These are phyloP conservation scores for Volutella citrinella DNA, from an alignment of 2,329 filamentous ascomycete species.

Conservation along the genomic window DNA sequence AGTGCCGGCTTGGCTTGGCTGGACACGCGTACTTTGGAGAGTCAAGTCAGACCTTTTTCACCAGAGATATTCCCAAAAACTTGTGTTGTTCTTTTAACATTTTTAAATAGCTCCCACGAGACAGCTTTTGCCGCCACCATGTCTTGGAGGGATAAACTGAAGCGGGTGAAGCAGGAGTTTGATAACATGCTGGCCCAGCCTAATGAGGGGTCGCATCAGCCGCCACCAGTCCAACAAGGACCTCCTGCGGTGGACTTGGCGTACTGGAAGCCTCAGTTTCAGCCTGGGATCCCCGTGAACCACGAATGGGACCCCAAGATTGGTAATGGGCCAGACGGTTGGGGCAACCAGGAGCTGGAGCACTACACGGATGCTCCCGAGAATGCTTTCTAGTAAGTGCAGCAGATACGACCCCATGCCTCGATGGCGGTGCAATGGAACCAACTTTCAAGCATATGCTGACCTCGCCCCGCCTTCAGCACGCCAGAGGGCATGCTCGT, in stretches of 20 bases:
- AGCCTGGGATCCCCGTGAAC: constrained; percentile 42
- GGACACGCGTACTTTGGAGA: no score
- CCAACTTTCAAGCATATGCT: constrained; percentile 1
- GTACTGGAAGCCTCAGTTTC: constrained; percentile 54
- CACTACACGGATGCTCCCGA: constrained; percentile 48
- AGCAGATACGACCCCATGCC: not conserved
- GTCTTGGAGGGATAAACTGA: constrained; percentile 37
- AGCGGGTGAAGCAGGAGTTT: constrained; percentile 37
- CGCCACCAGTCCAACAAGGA: constrained; percentile 15
- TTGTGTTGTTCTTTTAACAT: no score
- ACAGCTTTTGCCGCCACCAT: constrained; percentile 25
- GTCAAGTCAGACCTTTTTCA: no score
- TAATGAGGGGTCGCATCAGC: constrained; percentile 15
- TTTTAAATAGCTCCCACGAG: no score
- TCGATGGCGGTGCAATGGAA: no score
- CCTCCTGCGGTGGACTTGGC: constrained; percentile 17
- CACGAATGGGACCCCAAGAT: constrained; percentile 53
- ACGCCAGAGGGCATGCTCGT: constrained; percentile 50
- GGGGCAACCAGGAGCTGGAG: constrained; percentile 60
- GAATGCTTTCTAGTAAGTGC: constrained; percentile 50
- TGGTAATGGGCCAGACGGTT: constrained; percentile 54
- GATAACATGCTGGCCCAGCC: constrained; percentile 32
- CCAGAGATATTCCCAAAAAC: no score
- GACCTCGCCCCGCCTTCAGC: no score
- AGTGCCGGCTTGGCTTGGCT: no score